Evolutionary conservation across 768 basidiomycete genomes (phyloP).

Genomic region (Russula sp.): DNA sequence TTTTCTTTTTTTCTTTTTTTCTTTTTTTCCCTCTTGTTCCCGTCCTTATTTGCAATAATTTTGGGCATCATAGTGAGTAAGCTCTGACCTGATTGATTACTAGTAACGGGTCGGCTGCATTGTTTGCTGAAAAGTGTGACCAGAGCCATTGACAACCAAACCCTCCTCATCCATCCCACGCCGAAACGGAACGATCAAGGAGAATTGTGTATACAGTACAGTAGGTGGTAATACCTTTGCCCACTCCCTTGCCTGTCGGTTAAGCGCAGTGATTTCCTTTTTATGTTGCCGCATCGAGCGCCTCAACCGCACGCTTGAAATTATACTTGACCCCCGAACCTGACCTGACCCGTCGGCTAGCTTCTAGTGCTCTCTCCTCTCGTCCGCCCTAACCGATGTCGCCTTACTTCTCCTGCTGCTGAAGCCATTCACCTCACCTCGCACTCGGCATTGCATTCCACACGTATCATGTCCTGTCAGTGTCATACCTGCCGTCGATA

Average conservation of each 20-base stretch:
- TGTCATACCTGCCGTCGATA: slow-evolving; percentile 21
- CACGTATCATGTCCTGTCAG: slow-evolving; percentile 26
- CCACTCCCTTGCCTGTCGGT: slow-evolving; percentile 2
- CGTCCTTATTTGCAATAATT: slow-evolving; percentile 14
- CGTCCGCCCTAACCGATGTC: slow-evolving; percentile 17
- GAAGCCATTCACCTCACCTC: not conserved
- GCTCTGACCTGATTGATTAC: too few relatives aligned
- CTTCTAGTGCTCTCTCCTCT: not conserved
- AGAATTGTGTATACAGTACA: not conserved
- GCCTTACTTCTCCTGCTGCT: slow-evolving; percentile 15
- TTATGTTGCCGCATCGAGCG: slow-evolving; percentile 16
- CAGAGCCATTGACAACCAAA: not conserved
- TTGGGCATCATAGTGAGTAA: slow-evolving; percentile 6
- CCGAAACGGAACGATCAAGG: too few relatives aligned
- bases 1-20: not conserved
- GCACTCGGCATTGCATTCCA: slow-evolving; percentile 11
- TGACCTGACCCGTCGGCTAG: slow-evolving; percentile 7
- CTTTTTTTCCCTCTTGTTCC: not conserved
- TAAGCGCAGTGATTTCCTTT: slow-evolving; percentile 23
- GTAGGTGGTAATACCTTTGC: slow-evolving; percentile 3
- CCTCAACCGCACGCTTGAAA: slow-evolving; percentile 16
- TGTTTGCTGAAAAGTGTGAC: too few relatives aligned
- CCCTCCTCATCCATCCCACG: not conserved
- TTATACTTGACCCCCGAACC: not conserved
- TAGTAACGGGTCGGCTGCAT: too few relatives aligned